phyloP scores from a whole-genome alignment of 2,329 filamentous ascomycete genomes.

The Periconia macrospinosa region DNA sequence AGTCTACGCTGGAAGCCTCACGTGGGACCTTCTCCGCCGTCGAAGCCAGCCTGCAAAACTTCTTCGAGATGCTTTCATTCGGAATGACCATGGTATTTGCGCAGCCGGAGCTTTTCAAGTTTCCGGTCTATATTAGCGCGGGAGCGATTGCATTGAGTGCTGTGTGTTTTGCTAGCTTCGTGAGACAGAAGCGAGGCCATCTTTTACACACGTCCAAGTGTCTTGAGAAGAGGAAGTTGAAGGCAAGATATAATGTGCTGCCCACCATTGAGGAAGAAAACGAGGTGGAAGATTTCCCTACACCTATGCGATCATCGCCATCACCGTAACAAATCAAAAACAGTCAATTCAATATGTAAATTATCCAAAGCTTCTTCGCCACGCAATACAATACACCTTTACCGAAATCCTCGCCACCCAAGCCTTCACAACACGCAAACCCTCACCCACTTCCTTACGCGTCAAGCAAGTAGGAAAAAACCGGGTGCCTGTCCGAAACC shows the following conservation, averaged over 20 bases:
- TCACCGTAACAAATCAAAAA: not conserved
- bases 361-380: too few species aligned
- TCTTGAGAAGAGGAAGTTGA: conserved; percentile 14
- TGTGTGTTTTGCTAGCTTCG: conserved; percentile 58
- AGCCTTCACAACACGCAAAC: too few species aligned
- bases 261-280: conserved; percentile 18
- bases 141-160: conserved; percentile 55
- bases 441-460: too few species aligned
- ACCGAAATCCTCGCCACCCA: too few species aligned
- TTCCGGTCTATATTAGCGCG: conserved; percentile 63
- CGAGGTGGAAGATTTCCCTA: conserved; percentile 1
- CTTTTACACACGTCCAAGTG: conserved; percentile 53
- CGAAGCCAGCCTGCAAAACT: conserved; percentile 69
- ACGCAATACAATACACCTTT: too few species aligned
- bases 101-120: conserved; percentile 65
- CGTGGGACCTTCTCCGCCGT: conserved; percentile 71
- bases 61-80: conserved; percentile 71
- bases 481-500: too few species aligned
- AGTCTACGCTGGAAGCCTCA: conserved; percentile 40
- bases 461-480: too few species aligned
- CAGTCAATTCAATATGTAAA: too few species aligned
- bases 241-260: conserved; percentile 11
- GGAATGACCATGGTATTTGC: conserved; percentile 66
- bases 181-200: conserved; percentile 62
- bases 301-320: not conserved